Conservation (phyloP, 768 basidiomycete species). For the Boletus barrowsii region DNA sequence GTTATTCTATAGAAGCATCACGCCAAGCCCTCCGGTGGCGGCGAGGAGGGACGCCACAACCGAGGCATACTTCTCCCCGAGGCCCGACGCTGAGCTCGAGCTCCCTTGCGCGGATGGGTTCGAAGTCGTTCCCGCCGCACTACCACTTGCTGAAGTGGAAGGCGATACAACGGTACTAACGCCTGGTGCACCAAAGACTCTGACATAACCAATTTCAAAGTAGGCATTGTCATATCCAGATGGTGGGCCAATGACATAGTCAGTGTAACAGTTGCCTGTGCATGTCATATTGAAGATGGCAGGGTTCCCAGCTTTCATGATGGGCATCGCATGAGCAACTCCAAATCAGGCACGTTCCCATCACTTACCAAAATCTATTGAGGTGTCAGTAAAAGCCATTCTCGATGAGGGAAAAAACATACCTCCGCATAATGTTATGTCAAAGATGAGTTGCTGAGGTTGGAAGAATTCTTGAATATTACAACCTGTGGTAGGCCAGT, state of each 20-base stretch:
- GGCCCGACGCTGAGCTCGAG: conserved; percentile 4
- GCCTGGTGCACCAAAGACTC: conserved; percentile 41
- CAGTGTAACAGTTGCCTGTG: conserved; percentile 62
- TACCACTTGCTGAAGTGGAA: conserved; percentile 17
- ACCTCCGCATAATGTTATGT: conserved; percentile 71
- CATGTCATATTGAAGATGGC: conserved; percentile 59
- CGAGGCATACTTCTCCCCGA: not conserved
- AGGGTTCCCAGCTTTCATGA: conserved; percentile 43
- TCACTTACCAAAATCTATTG: conserved; percentile 33
- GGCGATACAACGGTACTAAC: conserved; percentile 27
- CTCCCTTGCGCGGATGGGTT: not conserved
- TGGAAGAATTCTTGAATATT: conserved; percentile 50
- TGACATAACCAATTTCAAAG: conserved; percentile 67
- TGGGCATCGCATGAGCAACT: conserved; percentile 27
- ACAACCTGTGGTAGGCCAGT: conserved; percentile 63
- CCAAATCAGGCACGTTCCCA: not conserved
- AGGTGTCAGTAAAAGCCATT: conserved; percentile 12
- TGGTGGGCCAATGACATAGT: conserved; percentile 64
- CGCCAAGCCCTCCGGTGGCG: conserved; percentile 14
- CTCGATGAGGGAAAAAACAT: conserved; percentile 26
- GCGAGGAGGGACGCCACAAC: conserved; percentile 10
- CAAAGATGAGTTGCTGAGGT: conserved; percentile 65
- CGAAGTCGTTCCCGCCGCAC: conserved; percentile 10
- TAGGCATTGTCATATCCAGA: conserved; percentile 63
- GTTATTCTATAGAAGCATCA: conserved; percentile 10